Evolutionary conservation across 2,329 filamentous ascomycete species (phyloP).

Genomic region (Aspergillus brunneoviolaceus): DNA sequence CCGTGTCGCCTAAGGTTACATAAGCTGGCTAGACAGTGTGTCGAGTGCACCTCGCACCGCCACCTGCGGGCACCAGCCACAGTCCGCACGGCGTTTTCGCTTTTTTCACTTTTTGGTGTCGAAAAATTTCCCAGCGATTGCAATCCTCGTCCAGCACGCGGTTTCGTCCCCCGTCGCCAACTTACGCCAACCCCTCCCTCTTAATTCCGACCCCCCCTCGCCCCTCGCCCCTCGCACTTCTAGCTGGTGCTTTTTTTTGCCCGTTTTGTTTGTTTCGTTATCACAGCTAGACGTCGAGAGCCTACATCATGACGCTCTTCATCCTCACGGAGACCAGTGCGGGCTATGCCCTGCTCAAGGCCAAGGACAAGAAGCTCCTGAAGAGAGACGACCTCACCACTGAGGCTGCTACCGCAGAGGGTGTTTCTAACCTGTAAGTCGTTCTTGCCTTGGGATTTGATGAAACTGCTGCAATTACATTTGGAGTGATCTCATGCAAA

Average conservation of each 20-base stretch:
- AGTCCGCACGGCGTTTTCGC: constrained; percentile 21
- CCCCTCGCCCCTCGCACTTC: constrained; percentile 24
- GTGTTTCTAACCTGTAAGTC: constrained; percentile 79
- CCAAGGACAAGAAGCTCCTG: constrained; percentile 96
- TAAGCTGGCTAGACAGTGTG: not conserved
- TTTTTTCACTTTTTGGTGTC: constrained; percentile 39
- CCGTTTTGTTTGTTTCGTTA: constrained; percentile 6
- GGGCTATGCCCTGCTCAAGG: constrained; percentile 97
- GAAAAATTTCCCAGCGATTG: constrained; percentile 37
- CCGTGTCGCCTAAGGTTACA: constrained; percentile 3
- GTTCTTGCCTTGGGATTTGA: not conserved
- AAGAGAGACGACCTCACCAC: constrained; percentile 78
- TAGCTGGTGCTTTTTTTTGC: constrained; percentile 16
- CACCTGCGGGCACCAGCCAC: constrained; percentile 29
- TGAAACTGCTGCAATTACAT: not conserved
- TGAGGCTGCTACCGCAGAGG: constrained; percentile 76
- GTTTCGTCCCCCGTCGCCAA: constrained; percentile 31
- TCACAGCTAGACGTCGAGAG: constrained; percentile 30
- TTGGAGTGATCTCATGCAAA: constrained; percentile 18
- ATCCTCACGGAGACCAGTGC: constrained; percentile 92
- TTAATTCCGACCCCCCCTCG: constrained; percentile 23
- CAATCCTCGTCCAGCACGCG: constrained; percentile 28
- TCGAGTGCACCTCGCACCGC: constrained; percentile 12
- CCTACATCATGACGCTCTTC: constrained; percentile 75
- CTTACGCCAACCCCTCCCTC: constrained; percentile 14